Conservation (phyloP, 345 rosid genomes). For the Rhodamnia argentea region DNA sequence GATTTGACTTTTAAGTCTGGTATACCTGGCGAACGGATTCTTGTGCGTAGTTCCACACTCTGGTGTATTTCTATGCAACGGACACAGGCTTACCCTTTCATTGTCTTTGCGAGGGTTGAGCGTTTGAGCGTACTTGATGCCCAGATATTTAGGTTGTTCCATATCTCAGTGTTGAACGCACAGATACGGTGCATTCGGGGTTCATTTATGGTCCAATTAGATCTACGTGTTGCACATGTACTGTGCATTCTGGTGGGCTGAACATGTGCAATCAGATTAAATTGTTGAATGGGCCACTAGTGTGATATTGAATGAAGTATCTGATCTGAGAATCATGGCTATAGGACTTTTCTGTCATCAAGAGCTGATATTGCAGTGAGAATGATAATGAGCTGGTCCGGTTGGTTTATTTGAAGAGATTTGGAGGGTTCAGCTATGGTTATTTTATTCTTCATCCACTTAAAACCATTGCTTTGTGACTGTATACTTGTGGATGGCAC, state of each 20-base stretch:
- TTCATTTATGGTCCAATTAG: background rate
- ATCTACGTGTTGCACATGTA: background rate
- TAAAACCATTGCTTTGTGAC: background rate
- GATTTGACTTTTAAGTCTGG: background rate
- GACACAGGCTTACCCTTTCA: background rate
- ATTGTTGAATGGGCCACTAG: background rate
- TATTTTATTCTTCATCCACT: background rate
- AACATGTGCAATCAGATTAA: background rate
- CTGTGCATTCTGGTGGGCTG: background rate
- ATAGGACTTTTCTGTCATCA: background rate
- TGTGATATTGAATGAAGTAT: background rate
- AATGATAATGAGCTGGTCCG: background rate
- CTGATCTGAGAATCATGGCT: background rate
- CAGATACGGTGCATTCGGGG: background rate
- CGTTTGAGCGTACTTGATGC: background rate
- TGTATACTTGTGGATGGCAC: background rate
- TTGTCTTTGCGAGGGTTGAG: background rate
- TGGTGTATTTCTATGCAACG: background rate
- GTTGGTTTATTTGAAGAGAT: background rate
- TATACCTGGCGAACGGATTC: background rate
- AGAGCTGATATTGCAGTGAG: background rate
- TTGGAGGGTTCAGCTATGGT: background rate
- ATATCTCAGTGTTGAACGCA: background rate
- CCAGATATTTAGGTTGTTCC: background rate
- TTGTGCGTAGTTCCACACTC: background rate